Conservation (phyloP, 176 grass and related monocot genomes). For the Saccharum spontaneum region DNA sequence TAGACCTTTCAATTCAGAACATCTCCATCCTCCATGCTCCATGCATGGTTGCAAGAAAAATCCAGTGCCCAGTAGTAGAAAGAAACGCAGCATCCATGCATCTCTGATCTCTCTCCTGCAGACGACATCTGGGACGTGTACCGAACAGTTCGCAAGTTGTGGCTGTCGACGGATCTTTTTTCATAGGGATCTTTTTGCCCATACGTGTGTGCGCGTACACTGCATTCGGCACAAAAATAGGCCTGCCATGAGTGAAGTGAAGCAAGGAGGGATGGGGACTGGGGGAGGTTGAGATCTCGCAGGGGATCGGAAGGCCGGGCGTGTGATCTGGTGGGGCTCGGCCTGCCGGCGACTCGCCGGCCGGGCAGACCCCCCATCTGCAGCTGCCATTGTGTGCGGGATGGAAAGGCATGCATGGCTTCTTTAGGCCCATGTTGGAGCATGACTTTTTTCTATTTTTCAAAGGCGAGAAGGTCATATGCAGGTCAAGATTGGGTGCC, state of each 20-base stretch:
- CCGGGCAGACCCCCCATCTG: neutral
- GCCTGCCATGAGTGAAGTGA: neutral
- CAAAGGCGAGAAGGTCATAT: neutral
- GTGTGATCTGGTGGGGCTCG: constrained; percentile 32
- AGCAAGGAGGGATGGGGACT: constrained; percentile 16
- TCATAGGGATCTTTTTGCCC: too few relatives aligned
- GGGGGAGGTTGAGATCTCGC: constrained; percentile 21
- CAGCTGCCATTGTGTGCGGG: neutral
- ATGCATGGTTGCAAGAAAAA: neutral
- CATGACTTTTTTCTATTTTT: neutral
- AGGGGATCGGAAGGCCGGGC: neutral
- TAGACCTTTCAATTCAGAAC: constrained; percentile 28
- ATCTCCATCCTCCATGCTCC: neutral
- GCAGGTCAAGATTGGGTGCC: neutral
- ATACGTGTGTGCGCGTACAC: constrained; percentile 13
- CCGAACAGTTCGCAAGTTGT: constrained; percentile 24
- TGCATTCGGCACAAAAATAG: constrained; percentile 38
- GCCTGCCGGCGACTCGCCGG: constrained; percentile 40
- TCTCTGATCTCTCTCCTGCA: neutral
- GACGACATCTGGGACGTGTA: neutral
- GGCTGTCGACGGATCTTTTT: neutral
- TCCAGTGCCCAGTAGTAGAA: neutral
- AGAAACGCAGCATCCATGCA: neutral
- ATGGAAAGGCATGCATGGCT: neutral
- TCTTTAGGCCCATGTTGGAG: constrained; percentile 10